Evolutionary conservation across 1,139 yeast species (phyloP).

Genomic region (Hyphopichia wangnamkhiaoensis): DNA sequence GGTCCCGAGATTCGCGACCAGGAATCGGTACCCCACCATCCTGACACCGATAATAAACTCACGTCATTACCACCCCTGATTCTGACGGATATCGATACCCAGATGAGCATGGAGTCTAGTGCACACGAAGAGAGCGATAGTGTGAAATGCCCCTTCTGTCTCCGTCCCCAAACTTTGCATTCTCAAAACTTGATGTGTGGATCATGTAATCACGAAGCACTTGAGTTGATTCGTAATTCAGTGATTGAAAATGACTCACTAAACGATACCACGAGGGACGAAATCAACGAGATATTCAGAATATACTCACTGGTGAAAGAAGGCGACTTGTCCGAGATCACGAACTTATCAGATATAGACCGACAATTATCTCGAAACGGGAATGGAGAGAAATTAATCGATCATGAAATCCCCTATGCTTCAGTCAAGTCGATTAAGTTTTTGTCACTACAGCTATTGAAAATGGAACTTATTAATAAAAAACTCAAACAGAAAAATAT

Average conservation of each 20-base stretch:
- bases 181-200: slow-evolving; percentile 21
- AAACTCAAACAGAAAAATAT: slow-evolving; percentile 25
- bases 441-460: slow-evolving; percentile 45
- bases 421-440: slow-evolving; percentile 32
- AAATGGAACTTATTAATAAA: slow-evolving; percentile 33
- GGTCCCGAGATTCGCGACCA: no score
- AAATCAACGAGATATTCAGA: slow-evolving; percentile 31
- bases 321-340: slow-evolving; percentile 2
- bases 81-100: background rate
- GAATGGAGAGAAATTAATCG: background rate
- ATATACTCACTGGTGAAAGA: slow-evolving; percentile 15
- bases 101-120: background rate
- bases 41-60: no score
- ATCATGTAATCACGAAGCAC: slow-evolving; percentile 19
- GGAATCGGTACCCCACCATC: no score
- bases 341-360: background rate
- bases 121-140: background rate
- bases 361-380: slow-evolving; percentile 1
- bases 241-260: slow-evolving; percentile 26
- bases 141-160: slow-evolving; percentile 18
- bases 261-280: slow-evolving; percentile 18
- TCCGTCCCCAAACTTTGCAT: slow-evolving; percentile 8
- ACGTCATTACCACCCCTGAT: no score
- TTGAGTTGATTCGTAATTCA: slow-evolving; percentile 23
- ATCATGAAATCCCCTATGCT: slow-evolving; percentile 20